Conservation (phyloP, 768 basidiomycete species). For the Scleroderma bovista region DNA sequence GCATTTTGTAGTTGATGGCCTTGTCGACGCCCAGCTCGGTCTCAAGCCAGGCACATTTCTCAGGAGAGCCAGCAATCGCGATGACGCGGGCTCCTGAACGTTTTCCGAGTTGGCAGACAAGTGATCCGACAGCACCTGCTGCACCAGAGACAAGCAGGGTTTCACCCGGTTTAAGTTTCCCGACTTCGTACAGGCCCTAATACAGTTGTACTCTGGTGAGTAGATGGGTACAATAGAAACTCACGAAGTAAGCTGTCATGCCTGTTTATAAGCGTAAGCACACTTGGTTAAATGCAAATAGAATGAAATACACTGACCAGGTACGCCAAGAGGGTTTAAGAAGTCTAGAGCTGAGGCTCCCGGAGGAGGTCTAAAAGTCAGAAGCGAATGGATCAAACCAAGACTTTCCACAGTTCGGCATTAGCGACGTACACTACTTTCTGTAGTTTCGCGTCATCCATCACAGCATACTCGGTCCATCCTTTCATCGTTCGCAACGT, state of each 20-base stretch:
- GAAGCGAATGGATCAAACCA: no score
- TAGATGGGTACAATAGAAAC: constrained; percentile 17
- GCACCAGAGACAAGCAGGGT: constrained; percentile 85
- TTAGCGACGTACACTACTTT: constrained; percentile 48
- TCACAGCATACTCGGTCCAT: constrained; percentile 71
- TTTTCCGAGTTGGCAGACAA: constrained; percentile 83
- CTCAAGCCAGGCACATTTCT: constrained; percentile 85
- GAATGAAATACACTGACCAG: constrained; percentile 42
- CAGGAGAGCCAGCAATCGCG: constrained; percentile 78
- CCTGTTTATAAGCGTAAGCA: constrained; percentile 38
- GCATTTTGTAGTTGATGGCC: constrained; percentile 84
- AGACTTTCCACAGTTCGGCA: no score
- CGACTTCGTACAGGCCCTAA: constrained; percentile 80
- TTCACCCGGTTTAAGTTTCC: constrained; percentile 76
- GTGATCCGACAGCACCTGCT: constrained; percentile 83
- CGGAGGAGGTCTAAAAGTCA: constrained; percentile 45
- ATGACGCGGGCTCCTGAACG: constrained; percentile 74
- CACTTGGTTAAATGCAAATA: not conserved
- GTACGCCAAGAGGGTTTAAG: constrained; percentile 70
- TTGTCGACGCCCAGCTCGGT: constrained; percentile 78
- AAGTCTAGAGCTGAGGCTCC: constrained; percentile 71
- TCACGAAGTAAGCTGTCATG: constrained; percentile 85
- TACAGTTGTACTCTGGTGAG: not conserved
- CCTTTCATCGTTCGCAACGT: no score
- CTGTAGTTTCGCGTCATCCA: constrained; percentile 46